These are phyloP conservation scores for Puya raimondii DNA, from an alignment of 176 grass and related monocot species.

Conservation along the genomic window DNA sequence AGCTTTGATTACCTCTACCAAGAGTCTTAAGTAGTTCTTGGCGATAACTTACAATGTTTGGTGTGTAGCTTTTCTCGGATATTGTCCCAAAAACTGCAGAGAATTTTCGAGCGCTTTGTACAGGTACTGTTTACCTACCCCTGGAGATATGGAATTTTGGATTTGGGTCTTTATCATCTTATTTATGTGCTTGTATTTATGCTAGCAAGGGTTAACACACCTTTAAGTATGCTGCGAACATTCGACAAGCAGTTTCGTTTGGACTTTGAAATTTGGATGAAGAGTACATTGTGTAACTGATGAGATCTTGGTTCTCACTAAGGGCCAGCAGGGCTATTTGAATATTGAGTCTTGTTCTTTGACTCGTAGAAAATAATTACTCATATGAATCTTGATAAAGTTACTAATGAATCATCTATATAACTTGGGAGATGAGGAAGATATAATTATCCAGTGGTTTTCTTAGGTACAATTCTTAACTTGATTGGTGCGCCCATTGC, in stretches of 20 bases:
- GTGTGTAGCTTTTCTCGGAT: constrained; percentile 52
- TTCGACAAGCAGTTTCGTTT: too few species aligned
- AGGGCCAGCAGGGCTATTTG: too few species aligned
- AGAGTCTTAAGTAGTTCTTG: background rate
- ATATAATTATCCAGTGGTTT: background rate
- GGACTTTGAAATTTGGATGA: too few species aligned
- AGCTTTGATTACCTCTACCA: background rate
- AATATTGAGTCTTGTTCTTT: too few species aligned
- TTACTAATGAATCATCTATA: too few species aligned
- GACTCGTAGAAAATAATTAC: too few species aligned
- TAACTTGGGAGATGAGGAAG: too few species aligned
- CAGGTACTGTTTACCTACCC: constrained; percentile 31
- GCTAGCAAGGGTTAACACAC: background rate
- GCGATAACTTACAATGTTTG: background rate
- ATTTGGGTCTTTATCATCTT: background rate
- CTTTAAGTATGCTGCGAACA: too few species aligned
- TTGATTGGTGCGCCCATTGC: too few species aligned
- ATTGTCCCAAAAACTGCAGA: constrained; percentile 52
- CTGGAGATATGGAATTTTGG: background rate
- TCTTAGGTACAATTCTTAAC: background rate
- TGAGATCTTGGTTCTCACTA: too few species aligned
- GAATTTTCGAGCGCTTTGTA: constrained; percentile 76
- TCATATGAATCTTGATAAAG: too few species aligned
- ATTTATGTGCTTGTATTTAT: background rate
- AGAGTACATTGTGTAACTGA: too few species aligned